Conservation (phyloP, 1,284 basidiomycete genomes). For the Puccinia polysora region DNA sequence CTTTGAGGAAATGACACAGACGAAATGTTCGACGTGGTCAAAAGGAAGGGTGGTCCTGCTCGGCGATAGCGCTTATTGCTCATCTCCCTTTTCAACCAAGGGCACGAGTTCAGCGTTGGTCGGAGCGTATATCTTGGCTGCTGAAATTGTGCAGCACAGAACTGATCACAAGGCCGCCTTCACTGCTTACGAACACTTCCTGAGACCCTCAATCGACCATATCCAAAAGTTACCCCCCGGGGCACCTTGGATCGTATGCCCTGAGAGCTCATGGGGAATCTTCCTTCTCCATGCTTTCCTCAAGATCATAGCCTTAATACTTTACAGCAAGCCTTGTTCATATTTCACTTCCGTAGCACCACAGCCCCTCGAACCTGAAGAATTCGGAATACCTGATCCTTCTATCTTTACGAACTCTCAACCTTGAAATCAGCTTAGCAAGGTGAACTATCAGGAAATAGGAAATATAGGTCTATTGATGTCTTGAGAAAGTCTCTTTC, state of each 20-base stretch:
- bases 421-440: too few species aligned
- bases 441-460: too few species aligned
- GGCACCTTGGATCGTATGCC: not conserved
- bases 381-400: too few species aligned
- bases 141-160: slow-evolving; percentile 45
- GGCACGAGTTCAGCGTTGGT: slow-evolving; percentile 46
- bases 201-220: slow-evolving; percentile 22
- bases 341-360: too few species aligned
- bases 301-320: too few species aligned
- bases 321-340: too few species aligned
- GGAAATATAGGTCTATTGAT: too few species aligned
- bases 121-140: slow-evolving; percentile 47
- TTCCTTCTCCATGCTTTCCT: not conserved
- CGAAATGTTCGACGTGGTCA: slow-evolving; percentile 46
- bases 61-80: slow-evolving; percentile 47
- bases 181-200: slow-evolving; percentile 45
- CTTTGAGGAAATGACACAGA: slow-evolving; percentile 46
- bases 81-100: slow-evolving; percentile 47
- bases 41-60: slow-evolving; percentile 46
- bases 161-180: slow-evolving; percentile 28
- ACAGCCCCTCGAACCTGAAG: too few species aligned
- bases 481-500: too few species aligned
- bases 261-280: not conserved
- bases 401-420: too few species aligned
- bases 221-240: not conserved